phyloP scores from a whole-genome alignment of 2,329 filamentous ascomycete species.

The Mycosphaerelloides madeirae region DNA sequence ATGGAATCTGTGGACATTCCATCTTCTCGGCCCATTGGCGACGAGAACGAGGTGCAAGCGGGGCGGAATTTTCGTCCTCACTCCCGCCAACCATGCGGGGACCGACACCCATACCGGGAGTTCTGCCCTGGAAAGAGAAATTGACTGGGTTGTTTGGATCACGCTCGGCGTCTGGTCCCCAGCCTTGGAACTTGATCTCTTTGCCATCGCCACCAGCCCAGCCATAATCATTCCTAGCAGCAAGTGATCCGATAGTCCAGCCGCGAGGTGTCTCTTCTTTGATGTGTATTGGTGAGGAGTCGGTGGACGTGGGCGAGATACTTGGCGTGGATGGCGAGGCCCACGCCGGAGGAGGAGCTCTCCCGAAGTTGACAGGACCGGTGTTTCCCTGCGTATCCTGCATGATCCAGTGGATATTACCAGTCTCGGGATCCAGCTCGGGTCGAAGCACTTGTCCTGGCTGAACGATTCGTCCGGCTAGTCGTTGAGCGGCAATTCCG shows the following conservation, averaged over 20 bases:
- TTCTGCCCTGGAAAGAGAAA: slow-evolving; percentile 12
- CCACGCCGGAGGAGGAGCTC: slow-evolving; percentile 5
- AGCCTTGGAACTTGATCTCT: slow-evolving; percentile 33
- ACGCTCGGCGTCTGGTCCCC: slow-evolving; percentile 30
- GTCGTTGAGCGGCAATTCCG: not conserved
- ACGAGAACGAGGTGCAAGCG: slow-evolving; percentile 22
- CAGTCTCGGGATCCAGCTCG: slow-evolving; percentile 12
- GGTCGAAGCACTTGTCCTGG: slow-evolving; percentile 17
- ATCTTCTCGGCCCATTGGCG: slow-evolving; percentile 25
- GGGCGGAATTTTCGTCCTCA: slow-evolving; percentile 12
- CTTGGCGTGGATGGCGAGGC: slow-evolving; percentile 7
- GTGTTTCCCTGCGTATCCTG: slow-evolving; percentile 10
- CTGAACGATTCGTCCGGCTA: too few relatives aligned
- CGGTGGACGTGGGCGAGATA: slow-evolving; percentile 13
- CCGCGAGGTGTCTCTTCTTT: slow-evolving; percentile 4
- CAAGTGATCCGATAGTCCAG: slow-evolving; percentile 21
- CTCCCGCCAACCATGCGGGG: slow-evolving; percentile 13
- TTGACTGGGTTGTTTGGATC: slow-evolving; percentile 24
- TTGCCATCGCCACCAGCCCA: slow-evolving; percentile 34
- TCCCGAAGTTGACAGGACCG: slow-evolving; percentile 14
- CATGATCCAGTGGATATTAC: slow-evolving; percentile 17
- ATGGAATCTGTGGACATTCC: slow-evolving; percentile 14
- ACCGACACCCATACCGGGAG: slow-evolving; percentile 7
- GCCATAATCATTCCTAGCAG: slow-evolving; percentile 18
- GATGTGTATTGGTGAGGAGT: slow-evolving; percentile 11